Evolutionary conservation across 371 early-diverging fungal species (phyloP).

Genomic region (Mortierella sp.): DNA sequence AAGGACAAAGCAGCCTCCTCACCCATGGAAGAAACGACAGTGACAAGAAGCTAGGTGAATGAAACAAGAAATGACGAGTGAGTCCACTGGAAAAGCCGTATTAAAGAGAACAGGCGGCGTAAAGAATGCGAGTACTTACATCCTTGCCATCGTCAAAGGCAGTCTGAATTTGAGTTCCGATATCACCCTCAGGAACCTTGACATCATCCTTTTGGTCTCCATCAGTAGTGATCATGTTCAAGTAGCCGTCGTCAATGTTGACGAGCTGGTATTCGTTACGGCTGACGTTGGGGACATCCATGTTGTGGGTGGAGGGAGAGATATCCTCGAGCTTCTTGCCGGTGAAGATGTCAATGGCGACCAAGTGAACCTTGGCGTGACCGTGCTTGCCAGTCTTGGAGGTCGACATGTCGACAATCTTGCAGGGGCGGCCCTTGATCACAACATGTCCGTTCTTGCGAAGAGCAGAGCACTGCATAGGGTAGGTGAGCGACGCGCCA

Average conservation of each 20-base stretch:
- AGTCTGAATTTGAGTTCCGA: conserved; percentile 79
- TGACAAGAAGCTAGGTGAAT: conserved; percentile 70
- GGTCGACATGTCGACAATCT: conserved; percentile 97
- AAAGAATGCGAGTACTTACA: conserved; percentile 14
- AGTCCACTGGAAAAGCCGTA: no score
- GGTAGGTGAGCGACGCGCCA: conserved; percentile 95
- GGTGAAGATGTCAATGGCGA: conserved; percentile 97
- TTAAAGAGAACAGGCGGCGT: no score
- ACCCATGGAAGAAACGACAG: conserved; percentile 93
- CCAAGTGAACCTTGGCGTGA: conserved; percentile 99
- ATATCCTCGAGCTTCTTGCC: conserved; percentile 94
- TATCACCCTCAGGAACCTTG: conserved; percentile 89
- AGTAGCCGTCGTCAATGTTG: conserved; percentile 94
- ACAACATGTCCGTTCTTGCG: conserved; percentile 98
- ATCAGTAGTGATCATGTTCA: conserved; percentile 83
- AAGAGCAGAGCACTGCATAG: conserved; percentile 98
- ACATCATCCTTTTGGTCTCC: conserved; percentile 96
- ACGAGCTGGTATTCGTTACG: conserved; percentile 89
- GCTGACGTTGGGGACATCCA: conserved; percentile 96
- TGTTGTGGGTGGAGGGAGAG: conserved; percentile 99
- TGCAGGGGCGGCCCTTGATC: conserved; percentile 99
- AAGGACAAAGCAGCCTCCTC: conserved; percentile 88
- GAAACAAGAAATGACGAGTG: conserved; percentile 4
- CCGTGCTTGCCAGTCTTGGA: conserved; percentile 99
- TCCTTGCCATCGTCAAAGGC: conserved; percentile 86